phyloP scores from a whole-genome alignment of 2,329 filamentous ascomycete genomes.

The Capronia coronata region DNA sequence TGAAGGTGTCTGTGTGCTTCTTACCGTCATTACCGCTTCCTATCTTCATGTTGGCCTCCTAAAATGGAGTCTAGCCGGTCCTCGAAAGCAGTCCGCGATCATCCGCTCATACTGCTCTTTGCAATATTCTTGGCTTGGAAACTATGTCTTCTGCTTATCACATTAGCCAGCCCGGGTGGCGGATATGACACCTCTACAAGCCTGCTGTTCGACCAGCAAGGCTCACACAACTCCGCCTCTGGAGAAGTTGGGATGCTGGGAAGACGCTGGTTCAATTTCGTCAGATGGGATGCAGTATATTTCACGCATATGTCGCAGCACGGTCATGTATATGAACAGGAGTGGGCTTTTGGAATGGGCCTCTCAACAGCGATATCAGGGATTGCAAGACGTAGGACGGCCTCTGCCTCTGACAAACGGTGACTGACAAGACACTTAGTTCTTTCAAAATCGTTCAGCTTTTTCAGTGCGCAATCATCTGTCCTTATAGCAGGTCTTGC shows the following conservation, averaged over 20 bases:
- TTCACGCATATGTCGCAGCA: conserved; percentile 49
- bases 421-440: not conserved
- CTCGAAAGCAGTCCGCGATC: not conserved
- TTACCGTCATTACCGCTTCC: not conserved
- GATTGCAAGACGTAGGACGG: conserved; percentile 27
- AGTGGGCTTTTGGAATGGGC: conserved; percentile 60
- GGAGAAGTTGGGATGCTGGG: conserved; percentile 22
- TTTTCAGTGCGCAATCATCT: not conserved
- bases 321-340: conserved; percentile 56
- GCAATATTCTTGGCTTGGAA: conserved; percentile 52
- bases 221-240: not conserved
- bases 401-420: not conserved
- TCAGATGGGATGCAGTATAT: conserved; percentile 59
- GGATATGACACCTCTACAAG: conserved; percentile 60
- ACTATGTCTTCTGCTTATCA: conserved; percentile 44
- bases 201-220: conserved; percentile 37
- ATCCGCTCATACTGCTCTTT: conserved; percentile 11
- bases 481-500: conserved; percentile 52
- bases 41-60: not conserved
- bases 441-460: not conserved
- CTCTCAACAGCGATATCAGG: conserved; percentile 31
- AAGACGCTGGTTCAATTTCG: conserved; percentile 40
- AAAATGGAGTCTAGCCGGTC: not conserved
- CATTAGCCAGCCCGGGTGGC: conserved; percentile 47
- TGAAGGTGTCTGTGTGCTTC: too few species aligned